Base-by-base conservation (phyloP, 345 rosid genomes). In the Moricandia moricandioides region DNA sequence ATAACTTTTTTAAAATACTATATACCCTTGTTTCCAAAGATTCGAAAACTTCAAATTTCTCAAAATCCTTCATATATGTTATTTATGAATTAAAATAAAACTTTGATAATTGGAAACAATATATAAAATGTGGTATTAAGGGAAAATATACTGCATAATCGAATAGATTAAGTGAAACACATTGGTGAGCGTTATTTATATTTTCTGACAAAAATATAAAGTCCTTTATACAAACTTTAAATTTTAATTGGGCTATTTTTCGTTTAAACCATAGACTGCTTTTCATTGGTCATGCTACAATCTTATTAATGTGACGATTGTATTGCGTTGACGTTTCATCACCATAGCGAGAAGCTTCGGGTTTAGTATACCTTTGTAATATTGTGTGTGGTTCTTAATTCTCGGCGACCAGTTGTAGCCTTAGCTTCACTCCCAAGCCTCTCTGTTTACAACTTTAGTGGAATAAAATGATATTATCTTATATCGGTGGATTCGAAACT, bases 241-340 rank as follows among this genome's bases (percentile, higher is more conserved):
- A 9, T 35, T 2, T 62, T 7, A 26, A 52, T 18, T 11, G 45
- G 43, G 58, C 31, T 45, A 31, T 51, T 35, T 55, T 27, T 12
- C 4, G 67, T 8, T 27, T 13, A 57, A 45, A 57, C 59, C 51
- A 24, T 60, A 16, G 24, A 31, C 61, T 58, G 67, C 54, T 67
- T 56, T 75, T 21, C 14, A 70, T 11, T 70, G 24, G 9, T 61
- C 16, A 63, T 16, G 52, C 51, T 51, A 54, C 31, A 61, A 0
- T 39, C 2, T 62, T 55, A 55, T 18, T 18, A 52, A 13, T 21
- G 61, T 70, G 80, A 70, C 75, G 71, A 71, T 33, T 16, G 13
- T 33, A 82, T 81, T 84, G 82, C 91, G 96, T 82, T 51, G 59
- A 59, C 73, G 54, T 75, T 85, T 72, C 86, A 90, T 89, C 98